Evolutionary conservation across 2,329 filamentous ascomycete genomes (phyloP).

Genomic region (Lachnum nothofagi): DNA sequence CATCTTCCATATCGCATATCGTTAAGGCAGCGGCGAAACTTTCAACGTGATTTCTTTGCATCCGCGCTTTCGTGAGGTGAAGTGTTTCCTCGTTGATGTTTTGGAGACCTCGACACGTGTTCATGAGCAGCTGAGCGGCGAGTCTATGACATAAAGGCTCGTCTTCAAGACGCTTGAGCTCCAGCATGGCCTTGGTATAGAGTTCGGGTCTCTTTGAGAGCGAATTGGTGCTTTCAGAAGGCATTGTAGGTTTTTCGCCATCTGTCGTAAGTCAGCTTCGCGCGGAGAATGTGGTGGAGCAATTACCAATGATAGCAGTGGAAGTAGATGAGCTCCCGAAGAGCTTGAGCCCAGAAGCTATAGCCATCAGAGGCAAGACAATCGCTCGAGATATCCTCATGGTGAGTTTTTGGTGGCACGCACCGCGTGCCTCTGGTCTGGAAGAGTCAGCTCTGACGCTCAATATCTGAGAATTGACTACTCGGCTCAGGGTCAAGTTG

Average conservation of each 20-base stretch:
- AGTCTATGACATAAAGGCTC: slow-evolving; percentile 32
- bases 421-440: not conserved
- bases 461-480: not conserved
- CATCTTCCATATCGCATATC: slow-evolving; percentile 55
- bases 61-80: slow-evolving; percentile 26
- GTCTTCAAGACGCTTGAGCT: slow-evolving; percentile 29
- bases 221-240: not conserved
- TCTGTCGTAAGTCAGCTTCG: not conserved
- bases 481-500: no score
- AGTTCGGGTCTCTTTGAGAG: slow-evolving; percentile 24
- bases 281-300: not conserved
- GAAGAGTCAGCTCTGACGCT: not conserved
- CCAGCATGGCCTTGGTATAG: slow-evolving; percentile 31
- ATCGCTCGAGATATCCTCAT: not conserved
- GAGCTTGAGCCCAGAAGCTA: not conserved
- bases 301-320: not conserved
- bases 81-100: slow-evolving; percentile 26
- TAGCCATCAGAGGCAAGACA: not conserved
- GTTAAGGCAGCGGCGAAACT: slow-evolving; percentile 59
- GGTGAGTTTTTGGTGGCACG: not conserved
- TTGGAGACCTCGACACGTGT: slow-evolving; percentile 31
- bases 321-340: not conserved
- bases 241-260: not conserved
- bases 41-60: slow-evolving; percentile 45
- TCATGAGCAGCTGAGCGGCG: slow-evolving; percentile 32